Evolutionary conservation across 78 protist species (phyloP), one percentile per base, ranked within the genome.

Genomic region (Bigelowiella natans): DNA sequence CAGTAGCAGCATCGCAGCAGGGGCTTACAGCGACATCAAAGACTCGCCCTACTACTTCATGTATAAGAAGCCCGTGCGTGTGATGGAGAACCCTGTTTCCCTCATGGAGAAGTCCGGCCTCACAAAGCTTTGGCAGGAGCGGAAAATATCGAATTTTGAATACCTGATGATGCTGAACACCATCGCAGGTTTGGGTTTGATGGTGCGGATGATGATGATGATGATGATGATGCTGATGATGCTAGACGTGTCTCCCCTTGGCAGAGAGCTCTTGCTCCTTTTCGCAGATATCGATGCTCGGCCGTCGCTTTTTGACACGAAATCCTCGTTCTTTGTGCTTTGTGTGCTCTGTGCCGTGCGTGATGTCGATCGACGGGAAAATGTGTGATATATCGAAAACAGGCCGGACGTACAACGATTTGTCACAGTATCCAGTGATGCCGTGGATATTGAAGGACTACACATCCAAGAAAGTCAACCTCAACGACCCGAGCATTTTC

Each of bases 381-480:
- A n/a, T n/a, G n/a, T n/a, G n/a, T n/a, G n/a, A n/a, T n/a, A n/a
- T n/a, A n/a, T n/a, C n/a, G n/a, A n/a, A n/a, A n/a, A n/a, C n/a
- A n/a, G 87, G 87, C 7, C 36, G 87, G 18, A 85, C 87, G 37
- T 85, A 85, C 87, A 85, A 85, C 38, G 87, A 90, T 83, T 73
- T 90, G 39, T 73, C 39, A 86, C 92, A 90, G 38, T 90, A 90
- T 31, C 92, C 92, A 1, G 90, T 85, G 37, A 31, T 94, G 63
- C 95, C 95, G 38, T 94, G 95, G 95, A 38, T 93, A 2, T 39
- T 94, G 26, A 29, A 91, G 0, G 98, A 98, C 91, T 98, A 96
- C 92, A 39, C 39, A 26, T 2, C 86, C 31, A 88, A 88, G 1
- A 1, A 0, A 2, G 83, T 98, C n/a, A 96, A 97, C 88, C 92